A percentile compares a stretch with the other conserved stretches of the same genome.
These are phyloP conservation scores for Pichia cabralensis DNA, from an alignment of 805 yeast species.

Conservation along the genomic window DNA sequence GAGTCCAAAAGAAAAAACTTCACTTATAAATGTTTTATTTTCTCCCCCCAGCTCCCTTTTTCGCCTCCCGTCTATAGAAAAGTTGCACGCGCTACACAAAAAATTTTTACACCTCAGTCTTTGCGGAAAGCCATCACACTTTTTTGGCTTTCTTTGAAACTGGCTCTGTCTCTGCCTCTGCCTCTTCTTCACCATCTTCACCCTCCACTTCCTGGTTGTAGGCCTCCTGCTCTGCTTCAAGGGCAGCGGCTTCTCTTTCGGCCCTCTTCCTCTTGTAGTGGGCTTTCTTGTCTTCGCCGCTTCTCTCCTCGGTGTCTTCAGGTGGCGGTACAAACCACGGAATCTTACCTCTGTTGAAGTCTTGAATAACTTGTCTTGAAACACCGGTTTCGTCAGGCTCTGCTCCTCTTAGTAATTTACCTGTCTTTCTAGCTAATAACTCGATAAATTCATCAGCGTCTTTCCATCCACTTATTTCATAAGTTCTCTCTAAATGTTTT, in stretches of 20 bases:
- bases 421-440: conserved; percentile 83
- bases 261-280: conserved; percentile 43
- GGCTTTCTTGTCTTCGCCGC: conserved; percentile 49
- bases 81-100: too few relatives aligned
- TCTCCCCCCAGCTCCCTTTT: too few relatives aligned
- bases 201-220: conserved; percentile 14
- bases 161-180: conserved; percentile 18
- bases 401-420: conserved; percentile 90
- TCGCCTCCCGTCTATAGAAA: too few relatives aligned
- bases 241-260: conserved; percentile 30
- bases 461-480: conserved; percentile 88
- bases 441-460: conserved; percentile 75
- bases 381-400: conserved; percentile 95
- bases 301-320: conserved; percentile 47
- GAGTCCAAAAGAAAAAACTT: too few relatives aligned
- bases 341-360: conserved; percentile 92
- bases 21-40: too few relatives aligned
- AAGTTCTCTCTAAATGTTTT: conserved; percentile 89
- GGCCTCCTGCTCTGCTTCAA: conserved; percentile 19
- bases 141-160: neutral
- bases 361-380: conserved; percentile 82
- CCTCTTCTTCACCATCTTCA: conserved; percentile 16
- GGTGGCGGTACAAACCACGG: conserved; percentile 99
- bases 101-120: too few relatives aligned
- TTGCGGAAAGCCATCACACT: too few relatives aligned